Conservation (phyloP, 1,284 basidiomycete species). For the Cutaneotrichosporon sp. region DNA sequence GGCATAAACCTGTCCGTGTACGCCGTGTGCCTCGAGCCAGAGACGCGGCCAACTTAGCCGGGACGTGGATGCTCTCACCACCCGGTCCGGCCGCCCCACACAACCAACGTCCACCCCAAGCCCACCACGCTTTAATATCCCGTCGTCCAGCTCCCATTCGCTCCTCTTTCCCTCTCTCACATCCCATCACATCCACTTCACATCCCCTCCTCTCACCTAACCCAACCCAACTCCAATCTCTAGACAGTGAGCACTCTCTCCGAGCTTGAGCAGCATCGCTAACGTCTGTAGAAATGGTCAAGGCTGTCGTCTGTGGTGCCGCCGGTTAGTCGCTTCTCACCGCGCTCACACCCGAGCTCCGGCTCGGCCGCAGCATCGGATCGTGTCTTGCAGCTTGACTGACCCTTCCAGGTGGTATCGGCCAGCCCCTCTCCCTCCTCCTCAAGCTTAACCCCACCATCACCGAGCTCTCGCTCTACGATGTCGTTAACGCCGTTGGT, state of each 20-base stretch:
- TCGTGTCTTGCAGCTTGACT: constrained; percentile 1
- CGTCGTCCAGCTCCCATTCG: no score
- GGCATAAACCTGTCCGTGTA: no score
- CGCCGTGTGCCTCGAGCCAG: no score
- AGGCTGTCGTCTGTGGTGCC: constrained; percentile 88
- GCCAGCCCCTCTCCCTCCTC: constrained; percentile 85
- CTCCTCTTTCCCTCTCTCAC: background rate
- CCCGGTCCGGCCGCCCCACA: no score
- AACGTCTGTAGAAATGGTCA: constrained; percentile 59
- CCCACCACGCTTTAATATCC: background rate
- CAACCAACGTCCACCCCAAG: no score
- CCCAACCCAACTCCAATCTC: background rate
- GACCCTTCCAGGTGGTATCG: constrained; percentile 55
- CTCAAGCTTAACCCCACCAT: constrained; percentile 81
- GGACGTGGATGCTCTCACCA: no score
- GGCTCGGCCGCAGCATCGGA: background rate
- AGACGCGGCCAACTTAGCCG: no score
- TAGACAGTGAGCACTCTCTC: constrained; percentile 8
- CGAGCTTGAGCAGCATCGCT: background rate
- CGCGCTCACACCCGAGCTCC: background rate
- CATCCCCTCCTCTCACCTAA: background rate
- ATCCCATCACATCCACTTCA: background rate
- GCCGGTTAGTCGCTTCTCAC: constrained; percentile 56
- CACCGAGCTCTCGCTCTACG: constrained; percentile 83
- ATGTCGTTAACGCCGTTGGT: constrained; percentile 55